phyloP scores from a whole-genome alignment of 225 moss, liverwort and hornwort genomes.

The Sphagnum tenellum region DNA sequence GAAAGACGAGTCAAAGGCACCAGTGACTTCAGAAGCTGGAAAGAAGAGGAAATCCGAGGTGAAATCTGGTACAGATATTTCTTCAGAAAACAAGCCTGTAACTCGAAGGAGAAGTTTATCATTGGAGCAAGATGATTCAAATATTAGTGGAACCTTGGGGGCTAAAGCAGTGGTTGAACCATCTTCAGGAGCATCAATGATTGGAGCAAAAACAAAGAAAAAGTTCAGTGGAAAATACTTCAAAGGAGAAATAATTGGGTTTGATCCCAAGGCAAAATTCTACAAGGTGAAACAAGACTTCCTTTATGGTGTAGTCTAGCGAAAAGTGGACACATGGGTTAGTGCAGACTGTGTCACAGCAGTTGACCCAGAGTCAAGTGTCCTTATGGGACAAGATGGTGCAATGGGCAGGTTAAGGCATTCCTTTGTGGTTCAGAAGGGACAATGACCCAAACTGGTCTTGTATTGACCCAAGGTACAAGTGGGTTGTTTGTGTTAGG shows the following conservation, averaged over 20 bases:
- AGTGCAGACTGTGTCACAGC: no score
- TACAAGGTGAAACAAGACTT: slow-evolving; percentile 26
- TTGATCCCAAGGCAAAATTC: slow-evolving; percentile 25
- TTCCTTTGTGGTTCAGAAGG: not conserved
- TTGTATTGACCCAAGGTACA: not conserved
- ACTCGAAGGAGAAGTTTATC: slow-evolving; percentile 29
- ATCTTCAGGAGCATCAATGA: slow-evolving; percentile 5
- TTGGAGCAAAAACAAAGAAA: slow-evolving; percentile 33
- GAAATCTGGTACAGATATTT: slow-evolving; percentile 38
- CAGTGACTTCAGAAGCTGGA: slow-evolving; percentile 9
- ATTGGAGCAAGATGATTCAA: slow-evolving; percentile 34
- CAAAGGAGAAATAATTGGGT: slow-evolving; percentile 33
- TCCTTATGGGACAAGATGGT: no score
- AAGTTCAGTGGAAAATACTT: slow-evolving; percentile 13
- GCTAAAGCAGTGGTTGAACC: slow-evolving; percentile 21
- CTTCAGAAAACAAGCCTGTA: slow-evolving; percentile 41
- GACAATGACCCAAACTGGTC: not conserved
- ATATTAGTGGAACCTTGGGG: slow-evolving; percentile 28
- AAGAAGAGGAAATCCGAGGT: slow-evolving; percentile 19
- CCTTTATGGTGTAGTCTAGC: no score
- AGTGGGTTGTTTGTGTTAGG: slow-evolving; percentile 9
- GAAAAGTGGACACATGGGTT: no score
- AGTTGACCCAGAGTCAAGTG: no score
- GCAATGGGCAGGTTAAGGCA: no score
- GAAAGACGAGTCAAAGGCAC: slow-evolving; percentile 24